These are phyloP conservation scores for Oxyria digyna DNA, from an alignment of 148 eudicot species.

Conservation along the genomic window DNA sequence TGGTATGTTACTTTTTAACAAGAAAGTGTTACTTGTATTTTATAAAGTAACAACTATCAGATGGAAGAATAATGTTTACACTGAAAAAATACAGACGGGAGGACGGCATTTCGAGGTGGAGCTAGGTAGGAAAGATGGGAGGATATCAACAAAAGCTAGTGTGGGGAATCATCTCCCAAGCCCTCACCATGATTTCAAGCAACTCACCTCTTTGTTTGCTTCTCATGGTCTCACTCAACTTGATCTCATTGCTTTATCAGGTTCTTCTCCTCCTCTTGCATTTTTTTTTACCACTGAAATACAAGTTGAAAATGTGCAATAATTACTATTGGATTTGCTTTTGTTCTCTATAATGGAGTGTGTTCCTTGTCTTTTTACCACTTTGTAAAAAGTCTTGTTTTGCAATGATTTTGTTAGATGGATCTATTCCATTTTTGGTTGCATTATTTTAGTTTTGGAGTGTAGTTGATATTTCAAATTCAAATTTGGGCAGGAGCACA, in stretches of 20 bases:
- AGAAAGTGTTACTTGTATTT: too few relatives aligned
- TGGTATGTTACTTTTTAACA: slow-evolving; percentile 27
- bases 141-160: slow-evolving; percentile 32
- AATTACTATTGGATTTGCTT: neutral
- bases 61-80: too few relatives aligned
- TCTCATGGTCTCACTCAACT: slow-evolving; percentile 42
- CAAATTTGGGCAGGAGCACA: slow-evolving; percentile 41
- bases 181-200: slow-evolving; percentile 30
- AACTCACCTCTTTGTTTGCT: slow-evolving; percentile 38
- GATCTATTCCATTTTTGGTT: neutral
- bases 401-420: neutral
- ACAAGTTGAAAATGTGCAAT: neutral
- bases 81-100: slow-evolving; percentile 40
- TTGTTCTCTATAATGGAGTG: neutral
- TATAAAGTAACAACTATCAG: too few relatives aligned
- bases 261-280: slow-evolving; percentile 9
- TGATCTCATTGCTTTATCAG: slow-evolving; percentile 61
- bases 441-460: neutral
- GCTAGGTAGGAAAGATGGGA: slow-evolving; percentile 65
- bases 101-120: slow-evolving; percentile 20
- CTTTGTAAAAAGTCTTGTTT: neutral
- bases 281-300: neutral
- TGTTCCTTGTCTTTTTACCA: neutral
- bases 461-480: neutral
- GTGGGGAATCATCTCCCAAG: slow-evolving; percentile 41